Evolutionary conservation across 169 alveolate species (phyloP), one percentile per base, ranked within the genome.

Genomic region (Eimeria brunetti): DNA sequence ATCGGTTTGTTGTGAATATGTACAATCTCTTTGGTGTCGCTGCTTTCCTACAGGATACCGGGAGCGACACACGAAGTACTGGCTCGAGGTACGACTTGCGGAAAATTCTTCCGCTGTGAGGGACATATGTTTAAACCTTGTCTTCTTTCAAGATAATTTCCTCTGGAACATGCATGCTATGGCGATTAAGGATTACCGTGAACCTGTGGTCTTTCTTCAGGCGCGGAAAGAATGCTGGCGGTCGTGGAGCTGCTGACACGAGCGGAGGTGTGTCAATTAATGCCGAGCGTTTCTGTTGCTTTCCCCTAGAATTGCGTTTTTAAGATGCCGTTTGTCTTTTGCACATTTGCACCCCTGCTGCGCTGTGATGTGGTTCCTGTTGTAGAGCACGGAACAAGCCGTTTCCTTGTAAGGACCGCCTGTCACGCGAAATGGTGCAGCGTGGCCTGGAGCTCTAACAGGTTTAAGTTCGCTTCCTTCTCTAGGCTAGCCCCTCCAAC

Each of bases 61-160:
- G 89, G 27, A 1, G 51, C 89, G 71, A 38, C 27, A 75, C 71
- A 53, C 89, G 11, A 46, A 51, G 36, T 30, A 53, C 33, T 33
- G 62, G 89, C 51, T 81, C 89, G 49, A 81, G 89, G 89, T 81
- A 51, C 46, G 89, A n/a, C 73, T 53, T 33, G 12, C 89, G n/a
- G 46, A 24, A 3, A 69, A 12, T 27, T 51, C 51, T 0, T 2
- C 80, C n/a, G 27, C 51, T 6, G n/a, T 8, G 51, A 33, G 49
- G 46, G 8, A 30, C 76, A 30, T 33, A 36, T 51, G 22, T 33
- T 20, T 49, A 69, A 5, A 69, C n/a, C 24, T 69, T 33, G 46
- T 30, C 46, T 69, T n/a, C 80, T 69, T 14, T n/a, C n/a, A 24
- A 12, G 51, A 24, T 5, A 33, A 36, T 36, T 9, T 36, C 24